Conservation (phyloP, 176 grass and related monocot genomes). For the Rhipidocladum racemiflorum region DNA sequence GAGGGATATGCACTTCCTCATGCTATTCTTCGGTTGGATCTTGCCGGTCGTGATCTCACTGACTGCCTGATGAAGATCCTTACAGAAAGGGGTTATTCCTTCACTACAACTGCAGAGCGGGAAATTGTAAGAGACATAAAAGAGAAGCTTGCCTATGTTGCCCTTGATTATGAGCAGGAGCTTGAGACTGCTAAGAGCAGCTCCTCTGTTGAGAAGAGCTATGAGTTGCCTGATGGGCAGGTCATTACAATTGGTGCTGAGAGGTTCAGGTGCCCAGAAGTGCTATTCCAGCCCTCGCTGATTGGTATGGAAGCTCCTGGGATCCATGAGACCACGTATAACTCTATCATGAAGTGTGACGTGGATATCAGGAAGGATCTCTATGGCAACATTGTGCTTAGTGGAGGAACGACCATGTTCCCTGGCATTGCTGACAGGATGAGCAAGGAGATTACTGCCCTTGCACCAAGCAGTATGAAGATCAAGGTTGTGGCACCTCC, state of each 20-base stretch:
- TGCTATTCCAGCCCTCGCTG: conserved; percentile 46
- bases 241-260: conserved; percentile 44
- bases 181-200: conserved; percentile 41
- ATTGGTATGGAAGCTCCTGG: conserved; percentile 49
- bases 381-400: conserved; percentile 48
- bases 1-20: conserved; percentile 53
- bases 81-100: conserved; percentile 49
- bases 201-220: conserved; percentile 42
- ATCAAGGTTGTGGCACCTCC: conserved; percentile 51
- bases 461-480: conserved; percentile 46
- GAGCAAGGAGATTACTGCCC: conserved; percentile 54
- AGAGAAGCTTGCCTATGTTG: conserved; percentile 46
- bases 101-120: conserved; percentile 42
- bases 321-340: conserved; percentile 53
- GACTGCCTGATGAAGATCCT: conserved; percentile 54
- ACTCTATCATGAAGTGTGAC: conserved; percentile 54
- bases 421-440: conserved; percentile 46
- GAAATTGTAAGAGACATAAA: conserved; percentile 56
- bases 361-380: conserved; percentile 51
- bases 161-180: conserved; percentile 50
- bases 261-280: conserved; percentile 51
- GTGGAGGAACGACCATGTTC: conserved; percentile 53
- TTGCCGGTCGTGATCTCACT: conserved; percentile 49
- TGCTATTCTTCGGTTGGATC: conserved; percentile 55
- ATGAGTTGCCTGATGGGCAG: conserved; percentile 43